A percentile compares a stretch with the other conserved stretches of the same genome.
Conservation (phyloP, 148 eudicot species). For the Silene uniflora region DNA sequence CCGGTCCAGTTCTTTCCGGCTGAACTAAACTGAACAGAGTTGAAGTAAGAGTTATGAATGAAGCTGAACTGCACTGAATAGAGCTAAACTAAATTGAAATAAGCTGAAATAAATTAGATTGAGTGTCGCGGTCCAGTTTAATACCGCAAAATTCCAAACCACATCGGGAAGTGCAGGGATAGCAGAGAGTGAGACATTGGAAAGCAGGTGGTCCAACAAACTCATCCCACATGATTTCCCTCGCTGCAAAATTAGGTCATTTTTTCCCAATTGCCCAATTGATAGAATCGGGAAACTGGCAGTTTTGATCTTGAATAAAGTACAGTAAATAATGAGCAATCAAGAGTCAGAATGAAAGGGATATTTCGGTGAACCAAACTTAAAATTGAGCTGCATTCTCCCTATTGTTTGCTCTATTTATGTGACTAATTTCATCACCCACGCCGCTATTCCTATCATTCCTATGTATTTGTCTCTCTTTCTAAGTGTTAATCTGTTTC, state of each 20-base stretch:
- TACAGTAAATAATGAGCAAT: background rate
- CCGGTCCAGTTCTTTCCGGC: too few relatives aligned
- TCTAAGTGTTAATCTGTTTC: background rate
- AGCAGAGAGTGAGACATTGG: background rate
- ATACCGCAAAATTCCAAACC: background rate
- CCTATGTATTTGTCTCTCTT: background rate
- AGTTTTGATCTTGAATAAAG: background rate
- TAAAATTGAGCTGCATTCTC: background rate
- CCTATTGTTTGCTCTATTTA: background rate
- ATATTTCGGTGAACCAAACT: background rate
- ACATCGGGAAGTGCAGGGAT: slow-evolving; percentile 15
- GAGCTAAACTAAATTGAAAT: too few relatives aligned
- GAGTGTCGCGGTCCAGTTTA: too few relatives aligned
- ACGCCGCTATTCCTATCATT: slow-evolving; percentile 7
- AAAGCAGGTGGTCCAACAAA: slow-evolving; percentile 3
- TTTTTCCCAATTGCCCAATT: slow-evolving; percentile 15
- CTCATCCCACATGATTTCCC: background rate
- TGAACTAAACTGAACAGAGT: too few relatives aligned
- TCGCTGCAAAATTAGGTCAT: background rate
- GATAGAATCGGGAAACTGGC: background rate
- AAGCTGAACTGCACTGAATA: too few relatives aligned
- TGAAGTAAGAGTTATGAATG: too few relatives aligned
- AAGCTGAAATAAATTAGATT: too few relatives aligned
- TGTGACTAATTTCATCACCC: background rate
- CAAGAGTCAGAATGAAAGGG: background rate